phyloP scores from a whole-genome alignment of 768 basidiomycete genomes.

The Lactifluus volemus region DNA sequence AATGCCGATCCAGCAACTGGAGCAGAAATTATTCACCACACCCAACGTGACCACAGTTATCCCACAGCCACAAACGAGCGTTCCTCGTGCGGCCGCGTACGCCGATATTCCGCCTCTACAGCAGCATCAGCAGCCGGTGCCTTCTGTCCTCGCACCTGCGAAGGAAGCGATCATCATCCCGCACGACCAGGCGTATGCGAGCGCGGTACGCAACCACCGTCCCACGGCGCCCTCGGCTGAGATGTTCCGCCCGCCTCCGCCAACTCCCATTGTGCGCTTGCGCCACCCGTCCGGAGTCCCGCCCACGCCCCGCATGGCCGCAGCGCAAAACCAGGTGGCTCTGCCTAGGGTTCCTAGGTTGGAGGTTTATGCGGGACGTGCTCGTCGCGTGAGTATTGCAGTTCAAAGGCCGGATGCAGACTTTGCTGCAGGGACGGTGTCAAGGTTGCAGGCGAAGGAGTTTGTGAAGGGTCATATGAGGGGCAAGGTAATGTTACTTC shows the following conservation, averaged over 20 bases:
- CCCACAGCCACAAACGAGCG: background rate
- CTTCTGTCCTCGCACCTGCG: background rate
- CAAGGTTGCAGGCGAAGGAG: too few species aligned
- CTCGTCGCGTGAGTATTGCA: too few species aligned
- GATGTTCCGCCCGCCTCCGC: background rate
- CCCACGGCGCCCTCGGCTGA: background rate
- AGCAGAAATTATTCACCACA: background rate
- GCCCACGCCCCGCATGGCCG: too few species aligned
- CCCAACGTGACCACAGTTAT: background rate
- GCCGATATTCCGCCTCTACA: background rate
- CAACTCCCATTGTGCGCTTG: background rate
- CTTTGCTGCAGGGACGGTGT: too few species aligned
- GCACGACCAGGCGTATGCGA: conserved; percentile 4
- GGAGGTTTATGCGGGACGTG: too few species aligned
- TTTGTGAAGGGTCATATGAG: too few species aligned
- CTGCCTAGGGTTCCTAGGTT: too few species aligned
- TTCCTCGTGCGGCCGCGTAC: background rate
- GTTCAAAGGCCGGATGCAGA: too few species aligned
- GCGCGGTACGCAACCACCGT: background rate
- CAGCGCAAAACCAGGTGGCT: too few species aligned
- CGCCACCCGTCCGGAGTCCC: too few species aligned
- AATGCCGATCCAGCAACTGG: too few species aligned
- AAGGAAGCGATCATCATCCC: background rate
- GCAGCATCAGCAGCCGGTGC: background rate
- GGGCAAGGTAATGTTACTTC: too few species aligned